Evolutionary conservation across 805 yeast species (phyloP), one percentile per base, ranked within the genome.

Genomic region (Middelhovenomyces tepae): DNA sequence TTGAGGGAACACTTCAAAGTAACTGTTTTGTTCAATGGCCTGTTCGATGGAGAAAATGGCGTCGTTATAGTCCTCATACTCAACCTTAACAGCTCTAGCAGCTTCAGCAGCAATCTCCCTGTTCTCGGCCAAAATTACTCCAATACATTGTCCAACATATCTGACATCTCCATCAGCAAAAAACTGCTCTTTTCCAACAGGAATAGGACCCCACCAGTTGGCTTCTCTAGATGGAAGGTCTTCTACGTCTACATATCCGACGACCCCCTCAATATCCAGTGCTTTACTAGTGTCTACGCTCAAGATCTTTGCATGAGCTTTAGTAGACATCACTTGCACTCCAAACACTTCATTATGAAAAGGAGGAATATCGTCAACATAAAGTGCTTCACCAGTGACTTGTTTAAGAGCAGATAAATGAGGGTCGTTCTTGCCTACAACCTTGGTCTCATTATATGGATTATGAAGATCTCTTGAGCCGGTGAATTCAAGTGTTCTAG

Each of bases 381-480:
- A 66, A 15, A 49, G 46, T 0, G 71, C 71, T 37, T 65, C 71
- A 10, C 72, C 72, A n/a, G 64, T 52, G 5, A 62, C 68, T 41
- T 66, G 72, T 37, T 62, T 62, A 44, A 62, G 38, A 2, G 69
- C 67, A 30, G 66, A 62, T n/a, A 65, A 48, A 39, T 66, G 72
- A 26, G 64, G 61, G 17, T 57, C 40, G n/a, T 54, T 54, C 32
- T 62, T 59, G 18, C 71, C 71, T 13, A 65, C 53, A 21, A 65
- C 47, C 8, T 42, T 37, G 10, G 35, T 35, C 31, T 56, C 53
- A 38, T 59, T 63, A 39, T 51, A 59, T 6, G 63, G 63, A 32
- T 59, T 63, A 11, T 44, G 48, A 24, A 62, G 38, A 21, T 64
- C 69, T 26, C 71, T 51, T 31, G 49, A 42, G 7, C 71, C 70